A percentile compares a stretch with the other conserved stretches of the same genome.
Conservation (phyloP, 768 basidiomycete genomes). For the Cystobasidiopsis lactophilus region DNA sequence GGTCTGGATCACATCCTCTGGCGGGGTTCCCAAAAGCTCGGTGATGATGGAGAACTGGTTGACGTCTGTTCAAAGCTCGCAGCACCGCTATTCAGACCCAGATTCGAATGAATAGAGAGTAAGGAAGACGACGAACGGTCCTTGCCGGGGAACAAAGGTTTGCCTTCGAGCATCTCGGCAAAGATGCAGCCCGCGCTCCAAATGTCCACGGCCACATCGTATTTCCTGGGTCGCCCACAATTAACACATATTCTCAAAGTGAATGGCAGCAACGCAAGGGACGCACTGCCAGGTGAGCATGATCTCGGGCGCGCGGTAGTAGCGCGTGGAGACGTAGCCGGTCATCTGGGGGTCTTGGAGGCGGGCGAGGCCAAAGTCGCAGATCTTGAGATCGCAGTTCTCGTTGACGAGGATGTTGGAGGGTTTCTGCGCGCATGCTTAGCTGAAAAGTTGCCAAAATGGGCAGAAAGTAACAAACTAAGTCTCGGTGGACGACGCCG, state of each 20-base stretch:
- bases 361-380: conserved; percentile 93
- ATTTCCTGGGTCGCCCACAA: background rate
- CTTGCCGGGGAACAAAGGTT: conserved; percentile 95
- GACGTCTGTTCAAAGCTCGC: conserved; percentile 42
- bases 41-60: conserved; percentile 99
- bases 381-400: conserved; percentile 99
- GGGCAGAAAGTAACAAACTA: conserved; percentile 33
- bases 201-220: conserved; percentile 48
- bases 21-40: conserved; percentile 89
- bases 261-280: background rate
- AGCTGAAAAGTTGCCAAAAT: background rate
- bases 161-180: conserved; percentile 97
- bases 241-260: background rate
- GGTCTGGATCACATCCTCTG: conserved; percentile 97
- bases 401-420: conserved; percentile 99
- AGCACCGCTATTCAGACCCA: background rate
- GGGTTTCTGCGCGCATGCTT: conserved; percentile 49
- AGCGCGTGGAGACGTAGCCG: conserved; percentile 94
- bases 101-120: background rate
- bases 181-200: conserved; percentile 99
- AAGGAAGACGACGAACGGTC: conserved; percentile 87
- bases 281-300: conserved; percentile 88
- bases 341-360: conserved; percentile 99
- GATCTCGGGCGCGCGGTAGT: conserved; percentile 97
- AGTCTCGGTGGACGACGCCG: conserved; percentile 91